Evolutionary conservation across 495 filamentous ascomycete species (phyloP), one percentile per base, ranked within the genome.

Genomic region (Talaromyces proteolyticus): DNA sequence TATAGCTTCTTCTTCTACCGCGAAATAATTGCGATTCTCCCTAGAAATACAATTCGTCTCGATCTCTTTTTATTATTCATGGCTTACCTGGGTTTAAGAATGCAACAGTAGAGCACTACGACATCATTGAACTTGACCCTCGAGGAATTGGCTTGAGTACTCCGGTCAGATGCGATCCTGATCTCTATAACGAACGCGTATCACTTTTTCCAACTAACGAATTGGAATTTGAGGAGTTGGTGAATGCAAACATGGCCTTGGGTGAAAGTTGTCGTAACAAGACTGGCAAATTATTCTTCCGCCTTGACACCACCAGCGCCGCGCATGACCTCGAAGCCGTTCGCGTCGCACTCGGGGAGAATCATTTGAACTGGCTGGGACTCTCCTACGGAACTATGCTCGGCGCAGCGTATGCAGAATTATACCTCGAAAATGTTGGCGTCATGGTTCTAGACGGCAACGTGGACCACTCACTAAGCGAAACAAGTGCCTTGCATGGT

Each of bases 351-450:
- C 58, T 73, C 2, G 51, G 67, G 3, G 64, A 67, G 18, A 49
- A 51, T 53, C 73, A 72, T 48, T 55, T 82, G 42, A 72, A 73
- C 6, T 79, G 74, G 42, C 75, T 79, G 54, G 71, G 81, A 16
- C 72, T 82, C 21, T 79, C 74, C 41, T 84, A 84, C 54, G 81
- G 80, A 6, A 81, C 79, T 0, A 64, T 75, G 14, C 75, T 83
- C n/a, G 80, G 78, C 3, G 73, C 74, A 6, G 62, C 58, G 18
- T 69, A 69, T 36, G 64, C 67, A 17, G 61, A 71, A 20, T 67
- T 75, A 58, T 73, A 60, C 38, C 73, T 70, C 3, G 50, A 68
- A 21, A 61, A 67, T 39, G 57, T 77, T 37, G 57, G 62, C 11
- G 52, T 66, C 8, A 47, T 73, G 29, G 53, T 69, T n/a, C 55